phyloP scores from a whole-genome alignment of 1,284 basidiomycete species.

The Pseudozyma thailandica region DNA sequence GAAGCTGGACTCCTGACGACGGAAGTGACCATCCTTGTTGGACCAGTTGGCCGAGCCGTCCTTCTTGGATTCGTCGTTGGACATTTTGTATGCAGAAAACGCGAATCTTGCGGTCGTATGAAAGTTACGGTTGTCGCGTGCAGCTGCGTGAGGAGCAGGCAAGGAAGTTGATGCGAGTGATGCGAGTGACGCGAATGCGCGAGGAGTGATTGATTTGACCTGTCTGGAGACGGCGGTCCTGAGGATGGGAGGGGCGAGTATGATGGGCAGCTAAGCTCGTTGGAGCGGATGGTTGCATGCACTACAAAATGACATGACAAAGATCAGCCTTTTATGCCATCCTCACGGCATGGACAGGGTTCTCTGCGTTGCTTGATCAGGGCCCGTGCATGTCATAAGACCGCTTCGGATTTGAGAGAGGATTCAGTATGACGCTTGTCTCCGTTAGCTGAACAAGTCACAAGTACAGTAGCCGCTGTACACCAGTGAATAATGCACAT shows the following conservation, averaged over 20 bases:
- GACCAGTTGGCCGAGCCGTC: conserved; percentile 63
- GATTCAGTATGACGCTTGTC: conserved; percentile 1
- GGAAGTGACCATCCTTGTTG: conserved; percentile 81
- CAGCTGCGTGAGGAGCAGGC: conserved; percentile 1
- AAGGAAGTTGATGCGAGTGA: not conserved
- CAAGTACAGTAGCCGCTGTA: no score
- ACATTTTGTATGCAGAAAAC: conserved; percentile 8
- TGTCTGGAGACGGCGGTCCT: conserved; percentile 8
- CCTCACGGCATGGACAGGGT: no score
- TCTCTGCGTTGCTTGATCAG: no score
- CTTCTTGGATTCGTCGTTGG: conserved; percentile 39
- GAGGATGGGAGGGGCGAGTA: conserved; percentile 3
- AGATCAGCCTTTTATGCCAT: no score
- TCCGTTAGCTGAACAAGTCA: no score
- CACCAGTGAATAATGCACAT: no score
- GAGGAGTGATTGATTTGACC: conserved; percentile 1
- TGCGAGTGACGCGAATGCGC: not conserved
- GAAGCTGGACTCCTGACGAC: conserved; percentile 79
- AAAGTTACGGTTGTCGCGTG: no score
- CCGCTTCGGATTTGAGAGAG: not conserved
- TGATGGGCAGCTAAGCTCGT: conserved; percentile 5
- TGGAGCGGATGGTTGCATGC: conserved; percentile 3
- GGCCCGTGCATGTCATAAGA: conserved; percentile 1
- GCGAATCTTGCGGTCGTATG: conserved; percentile 1
- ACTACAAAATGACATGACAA: no score